Evolutionary conservation across 139 green algal species (phyloP), one percentile per base, ranked within the genome.

Genomic region (Zygnema cylindricum): DNA sequence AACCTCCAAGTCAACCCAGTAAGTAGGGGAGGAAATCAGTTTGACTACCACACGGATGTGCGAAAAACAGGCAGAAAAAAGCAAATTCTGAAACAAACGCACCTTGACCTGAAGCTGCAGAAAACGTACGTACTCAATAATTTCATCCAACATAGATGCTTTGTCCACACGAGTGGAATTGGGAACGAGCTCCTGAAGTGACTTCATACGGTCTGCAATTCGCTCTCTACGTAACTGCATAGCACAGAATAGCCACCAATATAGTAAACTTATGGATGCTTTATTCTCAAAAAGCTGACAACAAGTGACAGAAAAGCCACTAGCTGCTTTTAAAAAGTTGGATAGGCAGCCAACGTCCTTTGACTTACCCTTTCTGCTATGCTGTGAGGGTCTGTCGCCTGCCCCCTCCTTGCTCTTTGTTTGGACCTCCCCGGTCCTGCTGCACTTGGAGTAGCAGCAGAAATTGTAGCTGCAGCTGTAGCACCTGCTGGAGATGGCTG

Each of bases 101-200:
- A 90, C 86, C 86, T 90, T 79, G 30, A 90, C 86, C 35, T 90
- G 86, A 79, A 90, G 86, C 1, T 90, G 86, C 41, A 90, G 81
- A 38, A 90, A 90, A 33, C 78, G 86, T 55, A 90, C 86, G 89
- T 90, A 90, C n/a, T 90, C 86, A 43, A 90, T 90, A 1, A 88
- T 88, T 30, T 90, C 86, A 32, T 90, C 86, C 49, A 90, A 41
- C 86, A 90, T 90, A 1, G 86, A 90, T 22, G 86, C 86, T 55
- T 87, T 90, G 35, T 90, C 86, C 16, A 90, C 81, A 1, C 78
- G 77, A 57, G 86, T 90, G 3, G 35, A 55, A 38, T 90, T 90
- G 1, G 86, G 86, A 23, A 90, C 86, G 7, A 90, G 82, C 23
- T 81, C 55, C 35, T 90, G 77, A 55, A 90, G 78, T 1, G 77